phyloP scores from a whole-genome alignment of 192 early-diverging fungal species.

The Coemansia sp. region DNA sequence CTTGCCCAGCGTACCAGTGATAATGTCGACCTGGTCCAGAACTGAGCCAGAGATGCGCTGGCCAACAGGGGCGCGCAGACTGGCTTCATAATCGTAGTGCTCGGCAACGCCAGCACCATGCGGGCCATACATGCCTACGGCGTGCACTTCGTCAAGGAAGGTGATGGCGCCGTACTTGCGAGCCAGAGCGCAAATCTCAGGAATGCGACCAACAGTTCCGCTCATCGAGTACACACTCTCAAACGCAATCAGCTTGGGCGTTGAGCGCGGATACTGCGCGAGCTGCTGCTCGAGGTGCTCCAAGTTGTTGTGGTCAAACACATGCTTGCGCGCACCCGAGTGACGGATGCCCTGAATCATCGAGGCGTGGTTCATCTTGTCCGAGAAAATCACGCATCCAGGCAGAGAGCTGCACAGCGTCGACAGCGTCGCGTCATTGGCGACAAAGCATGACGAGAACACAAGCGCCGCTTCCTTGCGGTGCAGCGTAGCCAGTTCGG shows the following conservation, averaged over 20 bases:
- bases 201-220: conserved; percentile 89
- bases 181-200: conserved; percentile 84
- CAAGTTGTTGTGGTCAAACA: conserved; percentile 93
- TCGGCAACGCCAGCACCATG: conserved; percentile 93
- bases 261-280: conserved; percentile 73
- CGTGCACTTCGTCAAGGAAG: conserved; percentile 96
- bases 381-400: conserved; percentile 91
- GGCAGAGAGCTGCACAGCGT: conserved; percentile 87
- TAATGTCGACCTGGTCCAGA: conserved; percentile 89
- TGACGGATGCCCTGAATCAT: conserved; percentile 98
- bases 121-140: conserved; percentile 98
- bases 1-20: conserved; percentile 96
- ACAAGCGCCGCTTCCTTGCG: conserved; percentile 88
- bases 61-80: conserved; percentile 49
- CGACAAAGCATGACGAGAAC: conserved; percentile 97
- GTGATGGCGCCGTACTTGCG: conserved; percentile 96
- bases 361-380: conserved; percentile 94
- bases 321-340: conserved; percentile 81
- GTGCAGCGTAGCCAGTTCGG: conserved; percentile 89
- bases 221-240: conserved; percentile 98
- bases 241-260: conserved; percentile 93
- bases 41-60: conserved; percentile 57
- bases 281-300: conserved; percentile 84
- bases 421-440: conserved; percentile 94
- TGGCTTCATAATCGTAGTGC: conserved; percentile 82